A percentile compares a stretch with the other conserved stretches of the same genome.
Evolutionary conservation across 2,329 filamentous ascomycete species (phyloP).

Genomic region (Epichloe sylvatica): DNA sequence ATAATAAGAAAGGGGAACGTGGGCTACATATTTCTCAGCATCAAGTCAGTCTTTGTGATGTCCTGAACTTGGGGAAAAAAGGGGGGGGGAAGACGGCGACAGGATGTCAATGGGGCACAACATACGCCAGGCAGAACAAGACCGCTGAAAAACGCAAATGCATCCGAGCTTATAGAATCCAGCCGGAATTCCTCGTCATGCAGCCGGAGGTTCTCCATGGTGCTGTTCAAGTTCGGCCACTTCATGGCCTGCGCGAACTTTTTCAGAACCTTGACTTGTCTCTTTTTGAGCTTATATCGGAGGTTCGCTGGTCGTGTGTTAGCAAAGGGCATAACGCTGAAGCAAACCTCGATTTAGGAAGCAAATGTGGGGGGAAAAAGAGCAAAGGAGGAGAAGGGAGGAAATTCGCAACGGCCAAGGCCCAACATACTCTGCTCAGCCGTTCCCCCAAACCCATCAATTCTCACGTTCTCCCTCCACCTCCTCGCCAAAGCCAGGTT

Average conservation of each 20-base stretch:
- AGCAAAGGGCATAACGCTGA: background rate
- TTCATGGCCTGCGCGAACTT: constrained; percentile 60
- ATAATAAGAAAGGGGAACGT: constrained; percentile 63
- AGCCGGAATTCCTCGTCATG: constrained; percentile 44
- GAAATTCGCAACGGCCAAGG: background rate
- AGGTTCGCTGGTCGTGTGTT: constrained; percentile 34
- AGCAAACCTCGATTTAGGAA: too few relatives aligned
- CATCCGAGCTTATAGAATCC: constrained; percentile 50
- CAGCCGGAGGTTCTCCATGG: constrained; percentile 47
- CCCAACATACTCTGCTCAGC: constrained; percentile 34
- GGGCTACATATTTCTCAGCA: constrained; percentile 20
- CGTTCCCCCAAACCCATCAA: constrained; percentile 44
- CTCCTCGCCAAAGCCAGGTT: constrained; percentile 57
- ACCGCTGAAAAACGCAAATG: constrained; percentile 66
- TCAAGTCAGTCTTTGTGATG: constrained; percentile 2
- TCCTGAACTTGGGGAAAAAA: background rate
- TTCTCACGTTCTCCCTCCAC: constrained; percentile 56
- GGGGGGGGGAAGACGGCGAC: background rate
- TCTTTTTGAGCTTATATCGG: constrained; percentile 49
- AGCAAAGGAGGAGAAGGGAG: background rate
- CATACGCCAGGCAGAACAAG: constrained; percentile 56
- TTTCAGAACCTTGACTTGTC: constrained; percentile 54
- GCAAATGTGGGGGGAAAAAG: background rate
- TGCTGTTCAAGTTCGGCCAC: constrained; percentile 58
- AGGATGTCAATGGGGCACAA: background rate